A percentile compares a stretch with the other conserved stretches of the same genome.
These are phyloP conservation scores for Sequoia sempervirens DNA, from an alignment of 75 land plant genomes.

Conservation along the genomic window DNA sequence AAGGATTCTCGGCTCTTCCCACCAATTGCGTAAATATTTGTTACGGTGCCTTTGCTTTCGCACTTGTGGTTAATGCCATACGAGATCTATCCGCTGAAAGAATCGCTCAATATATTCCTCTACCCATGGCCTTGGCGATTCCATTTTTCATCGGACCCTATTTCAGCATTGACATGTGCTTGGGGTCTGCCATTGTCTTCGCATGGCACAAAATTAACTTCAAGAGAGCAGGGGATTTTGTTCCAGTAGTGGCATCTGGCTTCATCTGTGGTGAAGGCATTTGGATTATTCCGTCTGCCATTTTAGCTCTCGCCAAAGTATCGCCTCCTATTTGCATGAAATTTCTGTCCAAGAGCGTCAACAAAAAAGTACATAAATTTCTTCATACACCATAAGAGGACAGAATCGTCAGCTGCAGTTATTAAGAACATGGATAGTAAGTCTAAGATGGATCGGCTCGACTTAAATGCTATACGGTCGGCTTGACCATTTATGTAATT, in stretches of 20 bases:
- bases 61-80: conserved; percentile 28
- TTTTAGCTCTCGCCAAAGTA: conserved; percentile 49
- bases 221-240: conserved; percentile 32
- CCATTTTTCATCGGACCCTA: conserved; percentile 59
- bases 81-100: conserved; percentile 28
- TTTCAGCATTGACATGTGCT: conserved; percentile 66
- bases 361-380: background rate
- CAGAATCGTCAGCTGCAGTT: no score
- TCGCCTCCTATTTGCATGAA: conserved; percentile 69
- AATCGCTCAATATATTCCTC: conserved; percentile 35
- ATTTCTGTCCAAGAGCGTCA: conserved; percentile 26
- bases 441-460: no score
- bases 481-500: no score
- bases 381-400: no score
- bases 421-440: no score
- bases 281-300: conserved; percentile 53
- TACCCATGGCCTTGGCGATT: conserved; percentile 50
- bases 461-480: no score
- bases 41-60: conserved; percentile 36
- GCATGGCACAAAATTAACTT: conserved; percentile 46
- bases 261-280: conserved; percentile 79
- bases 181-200: conserved; percentile 51
- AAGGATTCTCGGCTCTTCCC: conserved; percentile 56
- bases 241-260: conserved; percentile 70
- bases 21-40: conserved; percentile 49